phyloP scores from a whole-genome alignment of 1,284 basidiomycete genomes.

The Spongiforma sp. region DNA sequence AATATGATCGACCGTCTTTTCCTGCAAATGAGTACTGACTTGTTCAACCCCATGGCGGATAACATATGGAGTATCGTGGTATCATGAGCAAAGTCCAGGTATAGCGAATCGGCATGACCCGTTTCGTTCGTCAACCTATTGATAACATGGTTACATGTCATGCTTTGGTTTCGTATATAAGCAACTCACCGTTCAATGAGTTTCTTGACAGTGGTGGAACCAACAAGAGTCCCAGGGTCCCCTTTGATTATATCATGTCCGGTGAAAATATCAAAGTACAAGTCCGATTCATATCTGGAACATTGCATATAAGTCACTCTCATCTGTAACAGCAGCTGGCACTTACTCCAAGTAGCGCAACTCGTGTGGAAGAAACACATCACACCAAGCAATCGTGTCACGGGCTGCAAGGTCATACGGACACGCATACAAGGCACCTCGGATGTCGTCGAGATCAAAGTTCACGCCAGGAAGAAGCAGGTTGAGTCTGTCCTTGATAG shows the following conservation, averaged over 20 bases:
- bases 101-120: constrained; percentile 38
- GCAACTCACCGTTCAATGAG: constrained; percentile 27
- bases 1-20: background rate
- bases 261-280: constrained; percentile 47
- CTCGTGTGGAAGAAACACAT: no score
- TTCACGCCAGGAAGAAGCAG: no score
- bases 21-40: constrained; percentile 26
- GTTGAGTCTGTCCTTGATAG: no score
- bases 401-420: no score
- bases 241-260: constrained; percentile 45
- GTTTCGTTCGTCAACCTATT: constrained; percentile 44
- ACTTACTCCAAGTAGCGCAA: constrained; percentile 47
- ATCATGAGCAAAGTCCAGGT: constrained; percentile 55
- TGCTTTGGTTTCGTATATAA: background rate
- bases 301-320: background rate
- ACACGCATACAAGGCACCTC: no score
- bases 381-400: no score
- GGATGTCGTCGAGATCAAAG: no score
- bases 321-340: background rate
- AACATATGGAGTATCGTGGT: constrained; percentile 50
- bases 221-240: constrained; percentile 46
- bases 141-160: background rate
- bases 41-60: constrained; percentile 48
- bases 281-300: constrained; percentile 45
- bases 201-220: constrained; percentile 46